Conservation (phyloP, 2,329 filamentous ascomycete genomes). For the Venturia nashicola region DNA sequence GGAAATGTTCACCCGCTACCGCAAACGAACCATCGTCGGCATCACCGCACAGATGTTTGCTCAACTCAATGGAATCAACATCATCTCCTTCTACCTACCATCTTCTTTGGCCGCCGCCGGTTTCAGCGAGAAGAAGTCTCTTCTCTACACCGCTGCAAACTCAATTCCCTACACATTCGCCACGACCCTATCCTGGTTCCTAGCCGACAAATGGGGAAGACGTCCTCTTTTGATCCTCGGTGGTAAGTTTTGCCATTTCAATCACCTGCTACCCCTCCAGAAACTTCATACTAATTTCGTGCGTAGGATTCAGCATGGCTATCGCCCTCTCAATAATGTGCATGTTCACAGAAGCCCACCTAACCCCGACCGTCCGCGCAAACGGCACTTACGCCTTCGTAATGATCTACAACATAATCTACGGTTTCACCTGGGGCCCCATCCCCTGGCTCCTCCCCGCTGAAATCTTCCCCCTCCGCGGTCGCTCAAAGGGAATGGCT, state of each 20-base stretch:
- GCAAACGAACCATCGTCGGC: conserved; percentile 29
- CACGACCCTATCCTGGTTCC: conserved; percentile 27
- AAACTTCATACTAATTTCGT: too few relatives aligned
- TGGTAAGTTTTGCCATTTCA: conserved; percentile 11
- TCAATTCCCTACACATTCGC: conserved; percentile 28
- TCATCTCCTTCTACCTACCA: conserved; percentile 31
- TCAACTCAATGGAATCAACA: conserved; percentile 30
- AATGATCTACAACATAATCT: conserved; percentile 54
- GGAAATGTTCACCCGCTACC: conserved; percentile 31
- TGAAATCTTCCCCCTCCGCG: conserved; percentile 60
- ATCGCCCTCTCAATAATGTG: conserved; percentile 24
- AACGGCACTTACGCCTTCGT: conserved; percentile 40
- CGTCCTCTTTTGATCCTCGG: conserved; percentile 25
- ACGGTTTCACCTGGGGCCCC: conserved; percentile 52
- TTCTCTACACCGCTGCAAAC: conserved; percentile 29
- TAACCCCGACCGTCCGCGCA: conserved; percentile 19
- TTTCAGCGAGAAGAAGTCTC: conserved; percentile 24
- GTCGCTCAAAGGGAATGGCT: conserved; percentile 56
- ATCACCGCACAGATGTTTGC: conserved; percentile 31
- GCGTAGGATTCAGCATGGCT: conserved; percentile 22
- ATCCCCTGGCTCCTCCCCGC: conserved; percentile 46
- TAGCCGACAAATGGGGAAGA: conserved; percentile 29
- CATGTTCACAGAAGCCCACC: conserved; percentile 24
- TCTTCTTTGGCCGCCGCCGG: conserved; percentile 18
- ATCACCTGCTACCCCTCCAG: neutral